Percentiles rank a stretch among this genome's conserved stretches.
These are phyloP conservation scores for Yamadazyma siamensis DNA, from an alignment of 1,139 yeast species.

Conservation along the genomic window DNA sequence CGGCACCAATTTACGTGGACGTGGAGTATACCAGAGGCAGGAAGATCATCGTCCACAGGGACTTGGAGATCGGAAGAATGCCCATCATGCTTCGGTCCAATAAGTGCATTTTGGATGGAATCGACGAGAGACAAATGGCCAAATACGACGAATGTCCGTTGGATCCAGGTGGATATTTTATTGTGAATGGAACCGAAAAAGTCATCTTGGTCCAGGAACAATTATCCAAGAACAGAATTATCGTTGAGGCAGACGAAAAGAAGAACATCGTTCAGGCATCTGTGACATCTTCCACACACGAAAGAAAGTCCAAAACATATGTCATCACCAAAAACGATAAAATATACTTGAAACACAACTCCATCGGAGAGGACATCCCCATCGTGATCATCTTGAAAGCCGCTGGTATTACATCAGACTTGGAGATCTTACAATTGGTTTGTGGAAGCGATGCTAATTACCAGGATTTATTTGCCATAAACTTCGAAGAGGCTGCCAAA, in stretches of 20 bases:
- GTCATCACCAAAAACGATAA: slow-evolving; percentile 89
- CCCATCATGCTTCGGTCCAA: slow-evolving; percentile 95
- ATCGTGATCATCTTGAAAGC: slow-evolving; percentile 92
- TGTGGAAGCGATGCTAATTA: slow-evolving; percentile 86
- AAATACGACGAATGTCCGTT: slow-evolving; percentile 88
- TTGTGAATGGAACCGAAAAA: slow-evolving; percentile 97
- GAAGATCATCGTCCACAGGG: slow-evolving; percentile 84
- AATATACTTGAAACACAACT: slow-evolving; percentile 89
- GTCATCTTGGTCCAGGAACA: slow-evolving; percentile 97
- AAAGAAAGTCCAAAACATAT: slow-evolving; percentile 93
- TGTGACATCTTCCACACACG: slow-evolving; percentile 96
- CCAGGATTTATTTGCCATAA: slow-evolving; percentile 88
- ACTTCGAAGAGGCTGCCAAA: slow-evolving; percentile 90
- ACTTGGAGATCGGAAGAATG: slow-evolving; percentile 94
- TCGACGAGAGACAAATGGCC: slow-evolving; percentile 83
- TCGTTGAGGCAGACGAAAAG: slow-evolving; percentile 95
- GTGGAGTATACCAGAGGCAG: slow-evolving; percentile 95
- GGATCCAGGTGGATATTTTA: slow-evolving; percentile 98
- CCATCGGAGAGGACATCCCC: slow-evolving; percentile 92
- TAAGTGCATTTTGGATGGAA: slow-evolving; percentile 81
- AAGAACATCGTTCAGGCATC: slow-evolving; percentile 95
- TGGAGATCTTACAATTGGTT: slow-evolving; percentile 89
- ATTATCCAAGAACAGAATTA: slow-evolving; percentile 92
- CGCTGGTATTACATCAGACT: slow-evolving; percentile 89
- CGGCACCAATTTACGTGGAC: slow-evolving; percentile 95